These are phyloP conservation scores for Oehlia diaphana DNA, from an alignment of 192 early-diverging fungal genomes.

Conservation along the genomic window DNA sequence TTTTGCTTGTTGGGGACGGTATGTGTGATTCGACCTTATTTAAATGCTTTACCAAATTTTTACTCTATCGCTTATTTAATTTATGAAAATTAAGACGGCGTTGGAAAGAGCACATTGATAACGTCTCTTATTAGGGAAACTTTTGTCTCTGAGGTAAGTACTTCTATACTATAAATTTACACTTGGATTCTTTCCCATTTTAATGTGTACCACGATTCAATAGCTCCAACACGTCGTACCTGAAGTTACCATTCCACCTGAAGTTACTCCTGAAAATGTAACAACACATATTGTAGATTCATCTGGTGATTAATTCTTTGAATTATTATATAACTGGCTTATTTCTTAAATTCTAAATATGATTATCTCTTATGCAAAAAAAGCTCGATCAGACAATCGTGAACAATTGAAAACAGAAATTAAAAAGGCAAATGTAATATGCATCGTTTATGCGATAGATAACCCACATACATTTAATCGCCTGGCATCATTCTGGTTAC, in stretches of 20 bases:
- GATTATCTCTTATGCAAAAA: conserved; percentile 9
- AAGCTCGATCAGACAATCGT: conserved; percentile 84
- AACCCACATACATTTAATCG: conserved; percentile 83
- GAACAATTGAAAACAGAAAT: conserved; percentile 91
- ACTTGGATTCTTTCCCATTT: background rate
- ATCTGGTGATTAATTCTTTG: conserved; percentile 61
- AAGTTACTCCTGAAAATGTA: conserved; percentile 94
- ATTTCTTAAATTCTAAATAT: background rate
- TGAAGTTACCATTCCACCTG: conserved; percentile 99
- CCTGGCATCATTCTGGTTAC: conserved; percentile 88
- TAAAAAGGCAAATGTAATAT: conserved; percentile 96
- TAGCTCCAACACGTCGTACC: conserved; percentile 97
- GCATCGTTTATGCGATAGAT: conserved; percentile 95
- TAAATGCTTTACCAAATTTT: background rate
- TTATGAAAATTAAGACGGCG: conserved; percentile 59
- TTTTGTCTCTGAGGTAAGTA: conserved; percentile 86
- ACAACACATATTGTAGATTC: conserved; percentile 98
- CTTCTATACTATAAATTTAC: conserved; percentile 7
- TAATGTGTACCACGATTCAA: background rate
- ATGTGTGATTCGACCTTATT: background rate
- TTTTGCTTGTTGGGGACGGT: conserved; percentile 29
- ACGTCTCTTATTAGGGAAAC: conserved; percentile 96
- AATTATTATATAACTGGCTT: conserved; percentile 3
- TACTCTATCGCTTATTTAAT: background rate
- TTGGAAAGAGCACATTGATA: conserved; percentile 97